Conservation (phyloP, 1,284 basidiomycete genomes). For the Pseudozyma hubeiensis region DNA sequence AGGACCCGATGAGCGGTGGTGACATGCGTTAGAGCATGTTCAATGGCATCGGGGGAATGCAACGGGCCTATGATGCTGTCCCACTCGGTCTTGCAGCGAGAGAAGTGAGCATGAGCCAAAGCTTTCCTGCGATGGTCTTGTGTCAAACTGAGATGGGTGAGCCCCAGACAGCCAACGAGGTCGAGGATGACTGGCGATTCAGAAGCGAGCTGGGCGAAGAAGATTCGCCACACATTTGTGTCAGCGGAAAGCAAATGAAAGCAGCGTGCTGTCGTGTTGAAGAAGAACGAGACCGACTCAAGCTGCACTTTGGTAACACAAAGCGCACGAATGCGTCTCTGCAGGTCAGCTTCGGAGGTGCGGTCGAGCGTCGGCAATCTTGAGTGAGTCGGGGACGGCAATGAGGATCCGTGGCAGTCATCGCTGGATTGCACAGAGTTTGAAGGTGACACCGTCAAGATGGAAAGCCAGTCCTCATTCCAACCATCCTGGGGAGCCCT, state of each 20-base stretch:
- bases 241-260: slow-evolving; percentile 35
- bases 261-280: slow-evolving; percentile 33
- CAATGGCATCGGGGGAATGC: slow-evolving; percentile 2
- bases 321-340: slow-evolving; percentile 12
- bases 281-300: slow-evolving; percentile 31
- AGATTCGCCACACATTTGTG: slow-evolving; percentile 29
- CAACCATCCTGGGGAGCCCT: slow-evolving; percentile 13
- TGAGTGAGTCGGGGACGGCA: slow-evolving; percentile 1
- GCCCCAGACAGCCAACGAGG: slow-evolving; percentile 18
- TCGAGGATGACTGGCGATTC: slow-evolving; percentile 20
- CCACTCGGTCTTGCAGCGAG: slow-evolving; percentile 22
- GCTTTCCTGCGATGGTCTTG: slow-evolving; percentile 12
- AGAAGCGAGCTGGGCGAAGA: slow-evolving; percentile 27
- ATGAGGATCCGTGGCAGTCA: background rate
- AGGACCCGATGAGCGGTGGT: slow-evolving; percentile 11
- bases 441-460: slow-evolving; percentile 9
- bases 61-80: slow-evolving; percentile 3
- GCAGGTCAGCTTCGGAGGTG: slow-evolving; percentile 19
- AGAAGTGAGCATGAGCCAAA: slow-evolving; percentile 22
- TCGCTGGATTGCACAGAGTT: background rate
- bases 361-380: slow-evolving; percentile 10
- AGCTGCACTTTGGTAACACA: slow-evolving; percentile 22
- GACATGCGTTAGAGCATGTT: background rate
- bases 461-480: slow-evolving; percentile 17
- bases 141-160: slow-evolving; percentile 23